These are phyloP conservation scores for Oehlia diaphana DNA, from an alignment of 192 early-diverging fungal species.

Conservation along the genomic window DNA sequence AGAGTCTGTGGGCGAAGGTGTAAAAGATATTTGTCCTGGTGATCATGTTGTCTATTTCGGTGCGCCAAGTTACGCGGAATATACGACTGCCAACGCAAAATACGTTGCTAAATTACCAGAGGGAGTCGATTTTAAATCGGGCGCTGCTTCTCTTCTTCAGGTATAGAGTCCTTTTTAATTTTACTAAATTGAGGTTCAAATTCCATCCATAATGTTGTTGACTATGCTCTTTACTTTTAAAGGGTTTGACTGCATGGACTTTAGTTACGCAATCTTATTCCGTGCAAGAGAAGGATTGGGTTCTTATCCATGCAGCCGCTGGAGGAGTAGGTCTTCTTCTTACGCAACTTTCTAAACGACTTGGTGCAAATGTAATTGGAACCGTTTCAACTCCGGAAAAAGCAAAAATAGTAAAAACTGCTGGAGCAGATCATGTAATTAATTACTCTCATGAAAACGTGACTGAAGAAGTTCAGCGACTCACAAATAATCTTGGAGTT, in stretches of 20 bases:
- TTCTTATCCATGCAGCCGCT: slow-evolving; percentile 88
- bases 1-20: slow-evolving; percentile 68
- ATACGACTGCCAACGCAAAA: slow-evolving; percentile 47
- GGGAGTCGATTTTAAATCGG: slow-evolving; percentile 54
- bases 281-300: slow-evolving; percentile 73
- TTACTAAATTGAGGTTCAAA: background rate
- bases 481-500: slow-evolving; percentile 74
- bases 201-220: slow-evolving; percentile 3
- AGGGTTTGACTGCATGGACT: slow-evolving; percentile 81
- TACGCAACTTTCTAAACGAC: slow-evolving; percentile 69
- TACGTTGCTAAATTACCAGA: slow-evolving; percentile 42
- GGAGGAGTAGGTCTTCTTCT: slow-evolving; percentile 85
- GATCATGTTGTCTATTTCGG: slow-evolving; percentile 80
- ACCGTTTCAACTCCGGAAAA: slow-evolving; percentile 77
- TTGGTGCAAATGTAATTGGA: slow-evolving; percentile 88
- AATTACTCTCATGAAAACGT: slow-evolving; percentile 65
- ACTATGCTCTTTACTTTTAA: slow-evolving; percentile 49
- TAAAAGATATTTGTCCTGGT: slow-evolving; percentile 67
- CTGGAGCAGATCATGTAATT: slow-evolving; percentile 75
- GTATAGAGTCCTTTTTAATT: slow-evolving; percentile 41
- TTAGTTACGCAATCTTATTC: slow-evolving; percentile 68
- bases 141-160: slow-evolving; percentile 69
- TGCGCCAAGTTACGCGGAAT: slow-evolving; percentile 73
- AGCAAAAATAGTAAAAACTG: slow-evolving; percentile 53
- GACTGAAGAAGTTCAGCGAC: slow-evolving; percentile 62